phyloP scores from a whole-genome alignment of 2,329 filamentous ascomycete species.

The Neurospora sp. region DNA sequence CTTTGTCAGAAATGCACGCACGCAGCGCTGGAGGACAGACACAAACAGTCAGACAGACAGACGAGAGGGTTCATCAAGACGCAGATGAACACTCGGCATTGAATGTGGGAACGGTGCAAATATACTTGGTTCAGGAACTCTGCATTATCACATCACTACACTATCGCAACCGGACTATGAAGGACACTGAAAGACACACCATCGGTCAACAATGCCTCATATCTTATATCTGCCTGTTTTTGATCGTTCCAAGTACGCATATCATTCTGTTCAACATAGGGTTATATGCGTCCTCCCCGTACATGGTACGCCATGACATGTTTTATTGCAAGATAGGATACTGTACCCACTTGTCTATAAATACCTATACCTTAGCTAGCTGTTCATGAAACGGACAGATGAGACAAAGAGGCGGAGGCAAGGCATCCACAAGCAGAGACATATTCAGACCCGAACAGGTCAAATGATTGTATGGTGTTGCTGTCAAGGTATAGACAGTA shows the following conservation, averaged over 20 bases:
- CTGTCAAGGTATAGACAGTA: background rate
- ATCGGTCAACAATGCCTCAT: background rate
- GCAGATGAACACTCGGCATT: background rate
- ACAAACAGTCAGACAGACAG: background rate
- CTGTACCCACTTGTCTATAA: background rate
- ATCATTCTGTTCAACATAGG: background rate
- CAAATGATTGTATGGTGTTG: background rate
- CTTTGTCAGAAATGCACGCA: background rate
- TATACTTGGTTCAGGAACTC: background rate
- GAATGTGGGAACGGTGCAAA: background rate
- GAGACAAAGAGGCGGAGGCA: too few relatives aligned
- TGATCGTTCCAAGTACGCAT: background rate
- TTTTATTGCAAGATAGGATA: background rate
- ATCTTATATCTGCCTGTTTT: background rate
- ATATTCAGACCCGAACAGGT: too few relatives aligned
- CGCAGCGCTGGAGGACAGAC: background rate
- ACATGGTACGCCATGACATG: background rate
- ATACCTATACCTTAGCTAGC: background rate
- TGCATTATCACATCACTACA: background rate
- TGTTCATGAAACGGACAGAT: too few relatives aligned
- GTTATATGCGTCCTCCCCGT: background rate
- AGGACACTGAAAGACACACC: background rate
- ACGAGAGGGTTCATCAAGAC: background rate
- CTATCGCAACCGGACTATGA: background rate
- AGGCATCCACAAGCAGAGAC: too few relatives aligned